Evolutionary conservation across 805 yeast species (phyloP), one percentile per base, ranked within the genome.

Genomic region (Yamadazyma ubonensis): DNA sequence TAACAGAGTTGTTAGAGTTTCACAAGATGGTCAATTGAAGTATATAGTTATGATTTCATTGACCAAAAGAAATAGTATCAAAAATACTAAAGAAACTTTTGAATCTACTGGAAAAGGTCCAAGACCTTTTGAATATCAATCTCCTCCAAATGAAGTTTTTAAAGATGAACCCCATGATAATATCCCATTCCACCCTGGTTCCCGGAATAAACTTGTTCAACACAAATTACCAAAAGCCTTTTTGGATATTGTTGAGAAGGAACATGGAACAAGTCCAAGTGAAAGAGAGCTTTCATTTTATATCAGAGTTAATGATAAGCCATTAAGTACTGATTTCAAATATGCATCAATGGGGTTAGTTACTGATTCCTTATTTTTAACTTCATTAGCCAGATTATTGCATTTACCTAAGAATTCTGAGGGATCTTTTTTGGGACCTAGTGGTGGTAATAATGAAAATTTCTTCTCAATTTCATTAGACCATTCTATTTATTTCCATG

Each of bases 11-110:
- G 54, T 68, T 5, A 46, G 58, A 25, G 67, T 57, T 3, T 28
- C 39, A 5, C 73, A 68, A 46, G 46, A 58, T 17, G 58, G 53
- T 9, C 56, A 58, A 18, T 44, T 58, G 25, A 57, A 50, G 43
- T 65, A 63, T 41, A 46, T 64, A 6, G 61, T 61, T 29, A 64
- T 60, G 55, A 49, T 68, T 6, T 64, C 71, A 6, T 55, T 67
- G 20, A 60, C 72, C 30, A 53, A 48, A 33, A 55, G 53, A 43
- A 67, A 67, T 43, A 56, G 59, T 11, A 33, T 49, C 12, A 46
- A 42, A 2, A 46, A 44, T 14, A 41, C 53, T 0, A 38, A 41
- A 6, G 33, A 39, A 14, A 39, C 44, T 8, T 53, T 43, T 42
- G 51, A 53, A 19, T 40, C 38, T 18, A 52, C 50, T 11, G 54